Base-by-base conservation (phyloP, 345 rosid genomes). In the Eucalyptus fibrosa region DNA sequence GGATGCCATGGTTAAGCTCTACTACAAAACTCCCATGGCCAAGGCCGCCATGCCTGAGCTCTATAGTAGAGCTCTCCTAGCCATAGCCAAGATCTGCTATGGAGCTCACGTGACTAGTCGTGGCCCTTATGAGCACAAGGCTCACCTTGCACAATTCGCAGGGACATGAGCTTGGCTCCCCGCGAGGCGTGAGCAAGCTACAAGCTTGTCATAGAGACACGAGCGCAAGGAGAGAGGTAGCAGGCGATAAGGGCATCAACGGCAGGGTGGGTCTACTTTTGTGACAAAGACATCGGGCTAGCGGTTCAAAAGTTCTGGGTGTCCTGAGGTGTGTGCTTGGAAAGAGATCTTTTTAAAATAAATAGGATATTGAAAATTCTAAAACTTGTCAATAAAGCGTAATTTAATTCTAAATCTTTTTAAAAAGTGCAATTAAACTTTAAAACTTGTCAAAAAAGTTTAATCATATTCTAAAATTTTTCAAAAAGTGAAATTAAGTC, bases 341-440 rank as follows among this genome's bases (percentile, higher is more conserved):
- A n/a, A n/a, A 65, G 21, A 7, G 3, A 14, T 65, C 1, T 16
- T 67, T 65, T 51, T 7, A 3, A 19, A 18, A 19, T 0, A 19
- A 53, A 7, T 4, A 1, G 2, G 9, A 53, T 19, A 19, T 53
- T 53, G 0, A 0, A 19, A 53, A 5, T 53, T 5, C 1, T 51
- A 51, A 51, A 51, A 51, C 1, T 17, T 50, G 4, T 53, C 4
- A 3, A 51, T 3, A 51, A 51, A 18, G 21, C 55, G 1, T 7
- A 17, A 18, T 51, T 51, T 7, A 17, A 1, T 17, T 19, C 4
- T 7, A 51, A 51, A 53, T 47, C 50, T 47, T 47, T 47, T 47
- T 47, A 3, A 19, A 3, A 53, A 19, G 1, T 19, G 5, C 1
- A 53, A 53, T 53, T 53, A 19, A 53, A 2, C 10, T 4, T 1